Conservation (phyloP, 164 flowering plant genomes). For the Kalanchoe fedtschenkoi region DNA sequence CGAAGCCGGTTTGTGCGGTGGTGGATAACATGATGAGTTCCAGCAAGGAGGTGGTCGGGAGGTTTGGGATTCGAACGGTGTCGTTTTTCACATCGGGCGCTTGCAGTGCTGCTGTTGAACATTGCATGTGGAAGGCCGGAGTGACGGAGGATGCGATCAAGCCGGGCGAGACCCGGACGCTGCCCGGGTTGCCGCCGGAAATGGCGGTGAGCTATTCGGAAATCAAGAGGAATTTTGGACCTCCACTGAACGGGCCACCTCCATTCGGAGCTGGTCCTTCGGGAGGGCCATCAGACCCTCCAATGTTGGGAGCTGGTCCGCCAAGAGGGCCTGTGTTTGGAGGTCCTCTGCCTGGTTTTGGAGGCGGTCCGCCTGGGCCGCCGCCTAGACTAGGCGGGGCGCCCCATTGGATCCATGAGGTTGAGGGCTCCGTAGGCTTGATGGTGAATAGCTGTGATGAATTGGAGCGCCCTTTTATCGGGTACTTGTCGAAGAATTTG, state of each 20-base stretch:
- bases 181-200: slow-evolving; percentile 40
- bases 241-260: background rate
- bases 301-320: background rate
- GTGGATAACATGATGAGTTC: slow-evolving; percentile 43
- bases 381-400: slow-evolving; percentile 18
- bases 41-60: slow-evolving; percentile 20
- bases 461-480: slow-evolving; percentile 13
- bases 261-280: background rate
- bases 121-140: slow-evolving; percentile 27
- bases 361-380: slow-evolving; percentile 5
- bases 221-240: slow-evolving; percentile 9
- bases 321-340: background rate
- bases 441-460: slow-evolving; percentile 16
- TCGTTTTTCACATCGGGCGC: slow-evolving; percentile 54
- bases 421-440: slow-evolving; percentile 27
- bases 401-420: slow-evolving; percentile 40
- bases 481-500: slow-evolving; percentile 23
- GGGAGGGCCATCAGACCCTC: background rate
- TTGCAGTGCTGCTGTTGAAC: slow-evolving; percentile 36
- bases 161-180: slow-evolving; percentile 19
- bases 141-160: slow-evolving; percentile 14
- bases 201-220: slow-evolving; percentile 25
- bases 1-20: slow-evolving; percentile 23
- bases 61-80: slow-evolving; percentile 23
- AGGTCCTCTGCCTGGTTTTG: background rate